Percentiles rank a stretch among this genome's conserved stretches.
These are phyloP conservation scores for Withania somnifera DNA, from an alignment of 305 asterid species.

Conservation along the genomic window DNA sequence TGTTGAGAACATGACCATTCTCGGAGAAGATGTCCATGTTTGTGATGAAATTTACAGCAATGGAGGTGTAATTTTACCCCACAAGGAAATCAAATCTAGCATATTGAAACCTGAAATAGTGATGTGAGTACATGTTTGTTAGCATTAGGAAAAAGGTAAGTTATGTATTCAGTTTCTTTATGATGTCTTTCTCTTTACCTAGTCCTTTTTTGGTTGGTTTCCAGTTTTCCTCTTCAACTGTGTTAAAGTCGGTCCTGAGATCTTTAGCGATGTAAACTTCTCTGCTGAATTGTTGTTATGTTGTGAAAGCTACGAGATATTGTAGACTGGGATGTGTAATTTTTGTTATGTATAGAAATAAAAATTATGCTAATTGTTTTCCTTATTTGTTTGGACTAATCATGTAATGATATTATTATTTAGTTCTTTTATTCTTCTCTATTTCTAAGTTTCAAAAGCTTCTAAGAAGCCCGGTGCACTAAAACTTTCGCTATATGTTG, in stretches of 20 bases:
- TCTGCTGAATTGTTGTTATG: neutral
- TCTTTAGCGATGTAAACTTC: neutral
- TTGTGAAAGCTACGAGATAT: neutral
- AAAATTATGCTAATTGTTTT: neutral
- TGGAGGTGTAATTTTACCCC: constrained; percentile 25
- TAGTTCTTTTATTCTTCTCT: neutral
- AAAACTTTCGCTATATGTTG: too few relatives aligned
- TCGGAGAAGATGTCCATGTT: constrained; percentile 25
- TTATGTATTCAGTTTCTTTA: neutral
- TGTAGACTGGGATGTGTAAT: neutral
- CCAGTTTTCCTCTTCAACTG: neutral
- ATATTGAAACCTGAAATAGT: constrained; percentile 23
- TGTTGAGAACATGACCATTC: constrained; percentile 27
- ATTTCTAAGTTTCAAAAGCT: neutral
- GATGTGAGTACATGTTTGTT: constrained; percentile 13
- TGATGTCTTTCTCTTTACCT: neutral
- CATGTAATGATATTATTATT: neutral
- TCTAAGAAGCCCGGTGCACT: too few relatives aligned
- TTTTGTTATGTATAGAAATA: neutral
- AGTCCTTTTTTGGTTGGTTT: neutral
- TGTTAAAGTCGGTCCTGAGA: neutral
- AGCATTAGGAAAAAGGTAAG: neutral
- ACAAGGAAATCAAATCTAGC: constrained; percentile 24
- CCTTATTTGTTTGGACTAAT: neutral
- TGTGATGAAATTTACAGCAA: constrained; percentile 24